These are phyloP conservation scores for Geosmithia putterillii DNA, from an alignment of 2,329 filamentous ascomycete genomes.

Conservation along the genomic window DNA sequence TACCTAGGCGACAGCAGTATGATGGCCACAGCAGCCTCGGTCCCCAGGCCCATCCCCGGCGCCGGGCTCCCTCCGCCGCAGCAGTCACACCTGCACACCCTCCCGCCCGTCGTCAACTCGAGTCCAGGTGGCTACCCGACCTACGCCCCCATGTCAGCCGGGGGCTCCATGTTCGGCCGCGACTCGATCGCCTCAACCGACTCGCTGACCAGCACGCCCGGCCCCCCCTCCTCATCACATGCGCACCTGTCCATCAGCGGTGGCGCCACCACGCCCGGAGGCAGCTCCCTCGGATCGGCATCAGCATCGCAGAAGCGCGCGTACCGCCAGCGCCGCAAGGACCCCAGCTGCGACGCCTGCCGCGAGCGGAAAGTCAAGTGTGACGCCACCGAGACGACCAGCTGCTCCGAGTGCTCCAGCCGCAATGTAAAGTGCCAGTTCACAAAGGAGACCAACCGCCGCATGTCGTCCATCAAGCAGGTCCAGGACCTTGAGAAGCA, in stretches of 20 bases:
- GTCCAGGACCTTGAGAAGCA: conserved; percentile 95
- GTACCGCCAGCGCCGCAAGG: conserved; percentile 88
- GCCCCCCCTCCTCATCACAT: conserved; percentile 15
- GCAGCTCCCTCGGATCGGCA: not conserved
- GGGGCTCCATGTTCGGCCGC: conserved; percentile 29
- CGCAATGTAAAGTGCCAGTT: conserved; percentile 97
- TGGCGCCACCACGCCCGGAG: conserved; percentile 18
- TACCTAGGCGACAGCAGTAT: not conserved
- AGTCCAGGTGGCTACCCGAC: conserved; percentile 34
- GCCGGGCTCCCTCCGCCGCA: conserved; percentile 36
- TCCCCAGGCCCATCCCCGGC: conserved; percentile 35
- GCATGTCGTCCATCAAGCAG: conserved; percentile 99
- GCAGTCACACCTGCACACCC: conserved; percentile 38
- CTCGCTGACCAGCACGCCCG: conserved; percentile 43
- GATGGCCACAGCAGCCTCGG: conserved; percentile 28
- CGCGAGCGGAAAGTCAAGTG: conserved; percentile 79
- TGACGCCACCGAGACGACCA: conserved; percentile 90
- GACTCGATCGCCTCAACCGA: conserved; percentile 49
- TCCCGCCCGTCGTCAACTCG: conserved; percentile 30
- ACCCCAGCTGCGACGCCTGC: conserved; percentile 95
- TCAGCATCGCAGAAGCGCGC: conserved; percentile 68
- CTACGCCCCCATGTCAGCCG: conserved; percentile 38
- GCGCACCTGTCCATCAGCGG: conserved; percentile 14
- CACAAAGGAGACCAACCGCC: conserved; percentile 94
- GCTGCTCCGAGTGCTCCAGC: conserved; percentile 94